Base-by-base conservation (phyloP, 176 grass and related monocot species). In the Puccinellia tenuiflora region DNA sequence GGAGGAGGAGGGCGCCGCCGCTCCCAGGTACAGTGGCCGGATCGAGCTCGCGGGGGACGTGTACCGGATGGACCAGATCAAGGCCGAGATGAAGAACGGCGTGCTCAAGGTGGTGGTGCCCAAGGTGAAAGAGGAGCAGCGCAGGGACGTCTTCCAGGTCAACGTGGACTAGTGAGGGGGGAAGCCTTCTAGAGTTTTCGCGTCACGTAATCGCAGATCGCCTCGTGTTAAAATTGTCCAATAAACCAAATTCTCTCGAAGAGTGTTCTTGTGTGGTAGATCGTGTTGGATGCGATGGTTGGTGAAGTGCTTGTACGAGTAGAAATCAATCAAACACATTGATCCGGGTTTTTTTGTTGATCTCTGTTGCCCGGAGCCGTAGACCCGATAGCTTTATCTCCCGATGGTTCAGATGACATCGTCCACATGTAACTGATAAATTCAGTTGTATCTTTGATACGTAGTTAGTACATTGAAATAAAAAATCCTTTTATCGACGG, bases 1-100 rank as follows among this genome's bases (percentile, higher is more conserved):
- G 26, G 82, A 85, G 35, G 90, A 85, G 8, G 87, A 83, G 8
- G 60, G 7, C 7, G 45, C 25, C 1, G 24, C 20, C 4, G 71
- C 71, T 2, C 68, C 75, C 29, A 91, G 81, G 73, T 95, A 93
- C 80, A 77, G 87, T 34, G 78, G 88, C 62, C 88, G 85, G 39
- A 80, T 98, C 76, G 90, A 91, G 21, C 87, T 98, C 40, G 72
- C 96, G 33, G 39, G 84, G 1, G 90, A 91, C 24, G 84, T 85
- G 37, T 95, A 84, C 77, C 84, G 15, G 83, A 81, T 95, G 88
- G 92, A 98, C 84, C 72, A 95, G 89, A 95, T 98, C 86, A 88
- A 83, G 72, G 95, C 92, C 9, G 95, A 98, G 88, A 95, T 98
- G 90, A 98, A 93, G 88, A 98, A 98, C 51, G 95, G 92, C 52